Evolutionary conservation across 2,329 filamentous ascomycete genomes (phyloP).

Genomic region (Cladophialophora exuberans): DNA sequence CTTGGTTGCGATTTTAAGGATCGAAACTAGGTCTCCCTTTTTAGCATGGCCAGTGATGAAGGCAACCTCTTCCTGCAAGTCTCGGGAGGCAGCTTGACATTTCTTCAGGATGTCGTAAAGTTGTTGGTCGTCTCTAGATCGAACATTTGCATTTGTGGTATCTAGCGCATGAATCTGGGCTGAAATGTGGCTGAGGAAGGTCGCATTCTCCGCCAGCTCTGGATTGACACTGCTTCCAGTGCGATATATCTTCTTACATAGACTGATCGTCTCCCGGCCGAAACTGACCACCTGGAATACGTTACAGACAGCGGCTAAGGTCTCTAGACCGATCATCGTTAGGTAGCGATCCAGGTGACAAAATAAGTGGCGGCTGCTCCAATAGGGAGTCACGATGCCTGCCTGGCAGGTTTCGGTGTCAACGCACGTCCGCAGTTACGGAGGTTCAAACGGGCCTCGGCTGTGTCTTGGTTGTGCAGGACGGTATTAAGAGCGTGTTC

Average conservation of each 20-base stretch:
- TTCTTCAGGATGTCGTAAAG: not conserved
- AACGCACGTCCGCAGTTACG: too few species aligned
- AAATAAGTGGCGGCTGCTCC: too few species aligned
- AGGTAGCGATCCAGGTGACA: too few species aligned
- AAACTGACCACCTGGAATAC: not conserved
- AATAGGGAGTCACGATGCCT: too few species aligned
- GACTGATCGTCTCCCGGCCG: not conserved
- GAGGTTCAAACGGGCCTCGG: too few species aligned
- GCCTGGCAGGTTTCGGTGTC: too few species aligned
- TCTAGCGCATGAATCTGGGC: not conserved
- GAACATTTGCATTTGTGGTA: not conserved
- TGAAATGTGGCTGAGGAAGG: not conserved
- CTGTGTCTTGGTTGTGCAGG: too few species aligned
- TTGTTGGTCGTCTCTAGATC: not conserved
- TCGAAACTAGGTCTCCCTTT: not conserved
- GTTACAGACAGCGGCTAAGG: too few species aligned
- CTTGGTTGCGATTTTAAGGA: not conserved
- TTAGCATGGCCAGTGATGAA: not conserved
- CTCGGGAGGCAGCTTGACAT: not conserved
- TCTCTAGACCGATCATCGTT: too few species aligned
- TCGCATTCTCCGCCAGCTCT: not conserved
- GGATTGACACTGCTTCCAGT: not conserved
- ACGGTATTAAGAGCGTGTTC: too few species aligned
- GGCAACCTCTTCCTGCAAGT: not conserved
- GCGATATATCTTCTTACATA: not conserved